Conservation (phyloP, 768 basidiomycete genomes). For the Rhodotorula paludigena region DNA sequence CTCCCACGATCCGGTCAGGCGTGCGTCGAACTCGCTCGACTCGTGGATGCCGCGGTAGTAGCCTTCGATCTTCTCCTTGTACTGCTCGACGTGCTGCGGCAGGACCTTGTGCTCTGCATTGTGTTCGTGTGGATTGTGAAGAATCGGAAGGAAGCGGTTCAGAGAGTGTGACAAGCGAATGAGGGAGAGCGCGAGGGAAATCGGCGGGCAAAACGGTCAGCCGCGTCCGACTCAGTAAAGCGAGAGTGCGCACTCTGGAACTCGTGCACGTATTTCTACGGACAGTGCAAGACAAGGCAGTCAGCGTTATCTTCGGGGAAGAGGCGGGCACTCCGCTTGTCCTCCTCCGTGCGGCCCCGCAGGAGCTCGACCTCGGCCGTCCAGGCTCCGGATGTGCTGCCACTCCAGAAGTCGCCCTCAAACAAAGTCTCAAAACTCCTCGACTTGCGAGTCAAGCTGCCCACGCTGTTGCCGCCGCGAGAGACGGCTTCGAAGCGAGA, state of each 20-base stretch:
- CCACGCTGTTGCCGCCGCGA: too few relatives aligned
- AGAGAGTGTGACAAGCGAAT: not conserved
- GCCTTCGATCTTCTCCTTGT: constrained; percentile 78
- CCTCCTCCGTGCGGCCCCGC: not conserved
- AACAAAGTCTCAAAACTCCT: too few relatives aligned
- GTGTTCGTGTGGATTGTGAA: constrained; percentile 42
- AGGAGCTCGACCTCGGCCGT: too few relatives aligned
- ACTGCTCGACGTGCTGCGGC: constrained; percentile 72
- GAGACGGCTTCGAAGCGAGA: too few relatives aligned
- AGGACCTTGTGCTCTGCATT: constrained; percentile 77
- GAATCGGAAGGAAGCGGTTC: constrained; percentile 9
- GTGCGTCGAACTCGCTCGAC: constrained; percentile 68
- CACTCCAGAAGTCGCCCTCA: too few relatives aligned
- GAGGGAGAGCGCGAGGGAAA: not conserved
- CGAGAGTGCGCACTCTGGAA: constrained; percentile 64
- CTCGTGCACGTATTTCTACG: constrained; percentile 85
- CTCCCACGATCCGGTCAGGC: constrained; percentile 92
- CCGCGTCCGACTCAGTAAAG: not conserved
- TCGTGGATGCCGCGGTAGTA: constrained; percentile 78
- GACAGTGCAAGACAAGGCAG: not conserved
- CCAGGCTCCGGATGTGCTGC: too few relatives aligned
- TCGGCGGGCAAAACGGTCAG: not conserved
- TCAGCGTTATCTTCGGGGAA: not conserved
- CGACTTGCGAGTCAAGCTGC: too few relatives aligned
- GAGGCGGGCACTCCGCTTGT: not conserved